These are phyloP conservation scores for Monosporascus sp. DNA, from an alignment of 2,329 filamentous ascomycete species.

Conservation along the genomic window DNA sequence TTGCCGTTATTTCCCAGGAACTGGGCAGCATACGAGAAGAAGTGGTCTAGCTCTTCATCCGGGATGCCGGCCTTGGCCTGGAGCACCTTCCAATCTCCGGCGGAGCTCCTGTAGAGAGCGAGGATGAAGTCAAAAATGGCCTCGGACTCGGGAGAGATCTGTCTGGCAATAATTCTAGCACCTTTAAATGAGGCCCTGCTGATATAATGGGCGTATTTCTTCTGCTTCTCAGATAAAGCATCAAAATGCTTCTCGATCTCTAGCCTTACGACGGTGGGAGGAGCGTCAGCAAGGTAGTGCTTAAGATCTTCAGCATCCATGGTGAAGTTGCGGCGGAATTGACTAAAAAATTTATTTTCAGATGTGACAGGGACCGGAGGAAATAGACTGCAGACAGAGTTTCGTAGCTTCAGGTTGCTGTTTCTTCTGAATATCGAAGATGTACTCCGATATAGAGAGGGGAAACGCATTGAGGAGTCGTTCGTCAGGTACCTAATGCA, in stretches of 20 bases:
- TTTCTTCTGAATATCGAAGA: conserved; percentile 1
- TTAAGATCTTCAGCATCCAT: conserved; percentile 58
- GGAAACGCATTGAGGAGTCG: conserved; percentile 1
- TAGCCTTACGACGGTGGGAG: conserved; percentile 80
- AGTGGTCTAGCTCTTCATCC: conserved; percentile 59
- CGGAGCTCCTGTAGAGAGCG: conserved; percentile 59
- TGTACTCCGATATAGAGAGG: conserved; percentile 1
- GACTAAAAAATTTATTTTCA: background rate
- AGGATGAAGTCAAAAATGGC: conserved; percentile 78
- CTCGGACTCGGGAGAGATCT: conserved; percentile 78
- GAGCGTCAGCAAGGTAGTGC: conserved; percentile 87
- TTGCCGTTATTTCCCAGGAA: conserved; percentile 79
- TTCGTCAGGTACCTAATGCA: background rate
- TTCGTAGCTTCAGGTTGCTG: conserved; percentile 1
- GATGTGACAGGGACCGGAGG: conserved; percentile 6
- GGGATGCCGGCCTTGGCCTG: conserved; percentile 60
- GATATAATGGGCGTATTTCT: conserved; percentile 88
- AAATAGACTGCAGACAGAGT: background rate
- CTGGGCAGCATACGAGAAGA: conserved; percentile 72
- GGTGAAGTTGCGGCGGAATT: conserved; percentile 18
- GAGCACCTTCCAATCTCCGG: conserved; percentile 67
- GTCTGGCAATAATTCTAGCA: conserved; percentile 71
- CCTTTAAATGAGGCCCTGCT: conserved; percentile 76
- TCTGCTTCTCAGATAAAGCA: conserved; percentile 67
- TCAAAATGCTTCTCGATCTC: conserved; percentile 93